These are phyloP conservation scores for Scedosporium boydii DNA, from an alignment of 2,329 filamentous ascomycete species.

Conservation along the genomic window DNA sequence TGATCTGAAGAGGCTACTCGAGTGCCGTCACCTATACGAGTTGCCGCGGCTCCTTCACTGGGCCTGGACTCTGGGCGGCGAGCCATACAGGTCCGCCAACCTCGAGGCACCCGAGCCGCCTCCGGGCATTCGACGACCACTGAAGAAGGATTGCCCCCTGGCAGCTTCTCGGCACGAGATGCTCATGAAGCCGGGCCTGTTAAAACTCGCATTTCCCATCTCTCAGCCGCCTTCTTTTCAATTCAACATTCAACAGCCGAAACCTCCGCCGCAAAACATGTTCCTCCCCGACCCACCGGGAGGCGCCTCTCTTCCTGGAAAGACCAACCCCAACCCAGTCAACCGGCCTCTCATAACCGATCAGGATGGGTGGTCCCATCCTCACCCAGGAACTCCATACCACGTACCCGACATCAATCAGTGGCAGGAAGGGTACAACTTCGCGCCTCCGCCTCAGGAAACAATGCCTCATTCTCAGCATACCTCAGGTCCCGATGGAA, in stretches of 20 bases:
- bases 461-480: neutral
- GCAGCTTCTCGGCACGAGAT: conserved; percentile 7
- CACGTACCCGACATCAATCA: neutral
- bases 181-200: conserved; percentile 2
- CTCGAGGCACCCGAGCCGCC: conserved; percentile 10
- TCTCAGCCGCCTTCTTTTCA: conserved; percentile 3
- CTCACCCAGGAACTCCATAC: neutral
- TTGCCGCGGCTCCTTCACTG: conserved; percentile 31
- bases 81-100: conserved; percentile 24
- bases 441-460: conserved; percentile 1
- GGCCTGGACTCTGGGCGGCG: conserved; percentile 32
- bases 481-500: neutral
- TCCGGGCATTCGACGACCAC: conserved; percentile 10
- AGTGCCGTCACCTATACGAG: conserved; percentile 32
- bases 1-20: conserved; percentile 33
- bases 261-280: neutral
- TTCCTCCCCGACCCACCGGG: conserved; percentile 1
- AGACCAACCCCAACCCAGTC: neutral
- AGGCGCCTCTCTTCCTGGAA: neutral
- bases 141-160: conserved; percentile 12
- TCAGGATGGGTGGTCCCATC: conserved; percentile 3
- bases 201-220: conserved; percentile 1
- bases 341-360: neutral
- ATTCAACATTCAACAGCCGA: neutral
- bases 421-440: conserved; percentile 4